Evolutionary conservation across 2,329 filamentous ascomycete species (phyloP).

Genomic region (Biscogniauxia mediterranea): DNA sequence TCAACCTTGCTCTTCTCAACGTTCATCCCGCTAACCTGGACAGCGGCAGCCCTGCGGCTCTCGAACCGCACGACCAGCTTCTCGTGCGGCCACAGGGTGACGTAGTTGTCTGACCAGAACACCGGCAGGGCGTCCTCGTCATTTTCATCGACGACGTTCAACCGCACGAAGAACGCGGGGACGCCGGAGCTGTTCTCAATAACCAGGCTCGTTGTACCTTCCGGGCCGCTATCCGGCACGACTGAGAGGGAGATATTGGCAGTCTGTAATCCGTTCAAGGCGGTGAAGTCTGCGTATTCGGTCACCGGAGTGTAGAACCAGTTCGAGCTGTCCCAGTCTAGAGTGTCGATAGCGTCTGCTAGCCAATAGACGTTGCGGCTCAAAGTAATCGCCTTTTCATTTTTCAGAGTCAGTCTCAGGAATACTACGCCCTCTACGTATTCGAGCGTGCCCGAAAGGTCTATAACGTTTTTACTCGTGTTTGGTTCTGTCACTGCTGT

Average conservation of each 20-base stretch:
- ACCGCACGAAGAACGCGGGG: conserved; percentile 57
- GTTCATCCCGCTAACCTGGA: conserved; percentile 31
- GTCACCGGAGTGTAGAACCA: conserved; percentile 61
- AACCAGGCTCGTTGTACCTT: conserved; percentile 31
- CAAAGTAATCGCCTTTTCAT: conserved; percentile 34
- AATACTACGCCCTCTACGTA: conserved; percentile 45
- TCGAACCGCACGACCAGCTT: conserved; percentile 40
- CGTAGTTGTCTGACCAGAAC: conserved; percentile 61
- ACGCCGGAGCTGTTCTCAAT: conserved; percentile 51
- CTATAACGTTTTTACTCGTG: conserved; percentile 37
- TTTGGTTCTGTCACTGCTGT: conserved; percentile 43
- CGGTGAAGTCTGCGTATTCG: conserved; percentile 46
- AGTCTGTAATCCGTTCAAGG: conserved; percentile 38
- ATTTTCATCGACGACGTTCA: conserved; percentile 46
- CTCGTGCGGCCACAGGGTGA: conserved; percentile 59
- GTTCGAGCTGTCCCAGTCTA: conserved; percentile 55
- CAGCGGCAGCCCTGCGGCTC: conserved; percentile 22
- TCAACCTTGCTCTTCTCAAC: conserved; percentile 8
- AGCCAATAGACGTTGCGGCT: conserved; percentile 64
- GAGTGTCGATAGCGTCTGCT: conserved; percentile 41
- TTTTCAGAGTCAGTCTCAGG: conserved; percentile 46
- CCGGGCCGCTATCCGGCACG: not conserved
- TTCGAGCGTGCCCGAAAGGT: conserved; percentile 31
- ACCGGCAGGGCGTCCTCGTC: conserved; percentile 50
- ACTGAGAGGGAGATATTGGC: conserved; percentile 38